Conservation (phyloP, 768 basidiomycete genomes). For the Albatrellus ellisii region DNA sequence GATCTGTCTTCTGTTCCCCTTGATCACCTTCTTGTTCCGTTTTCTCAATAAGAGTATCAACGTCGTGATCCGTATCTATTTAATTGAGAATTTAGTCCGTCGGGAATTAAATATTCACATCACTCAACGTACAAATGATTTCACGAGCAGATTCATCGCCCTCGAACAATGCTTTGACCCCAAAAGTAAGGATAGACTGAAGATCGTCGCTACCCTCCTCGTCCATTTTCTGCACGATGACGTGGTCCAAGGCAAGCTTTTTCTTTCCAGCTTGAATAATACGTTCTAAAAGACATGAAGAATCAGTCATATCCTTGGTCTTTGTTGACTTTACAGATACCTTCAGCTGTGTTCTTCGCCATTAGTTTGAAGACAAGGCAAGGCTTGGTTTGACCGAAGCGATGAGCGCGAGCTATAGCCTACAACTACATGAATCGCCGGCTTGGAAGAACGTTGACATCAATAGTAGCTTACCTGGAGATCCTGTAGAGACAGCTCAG, state of each 20-base stretch:
- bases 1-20: slow-evolving; percentile 31
- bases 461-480: slow-evolving; percentile 52
- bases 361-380: slow-evolving; percentile 94
- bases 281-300: slow-evolving; percentile 39
- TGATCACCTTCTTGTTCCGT: slow-evolving; percentile 60
- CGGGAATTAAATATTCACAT: background rate
- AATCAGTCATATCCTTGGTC: background rate
- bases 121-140: slow-evolving; percentile 40
- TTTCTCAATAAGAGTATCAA: slow-evolving; percentile 78
- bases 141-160: slow-evolving; percentile 45
- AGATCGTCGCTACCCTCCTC: slow-evolving; percentile 62
- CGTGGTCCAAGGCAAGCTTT: slow-evolving; percentile 87
- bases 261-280: slow-evolving; percentile 92
- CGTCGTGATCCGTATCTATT: slow-evolving; percentile 65
- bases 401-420: slow-evolving; percentile 91
- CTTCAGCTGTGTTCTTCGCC: slow-evolving; percentile 90
- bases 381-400: slow-evolving; percentile 91
- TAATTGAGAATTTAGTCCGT: background rate
- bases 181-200: slow-evolving; percentile 81
- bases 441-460: background rate
- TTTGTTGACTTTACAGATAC: slow-evolving; percentile 21
- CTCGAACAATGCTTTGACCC: slow-evolving; percentile 78
- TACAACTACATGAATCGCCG: slow-evolving; percentile 19
- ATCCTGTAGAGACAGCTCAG: slow-evolving; percentile 36
- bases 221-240: slow-evolving; percentile 95